Evolutionary conservation across 768 basidiomycete genomes (phyloP).

Genomic region (Termitomyces sp.): DNA sequence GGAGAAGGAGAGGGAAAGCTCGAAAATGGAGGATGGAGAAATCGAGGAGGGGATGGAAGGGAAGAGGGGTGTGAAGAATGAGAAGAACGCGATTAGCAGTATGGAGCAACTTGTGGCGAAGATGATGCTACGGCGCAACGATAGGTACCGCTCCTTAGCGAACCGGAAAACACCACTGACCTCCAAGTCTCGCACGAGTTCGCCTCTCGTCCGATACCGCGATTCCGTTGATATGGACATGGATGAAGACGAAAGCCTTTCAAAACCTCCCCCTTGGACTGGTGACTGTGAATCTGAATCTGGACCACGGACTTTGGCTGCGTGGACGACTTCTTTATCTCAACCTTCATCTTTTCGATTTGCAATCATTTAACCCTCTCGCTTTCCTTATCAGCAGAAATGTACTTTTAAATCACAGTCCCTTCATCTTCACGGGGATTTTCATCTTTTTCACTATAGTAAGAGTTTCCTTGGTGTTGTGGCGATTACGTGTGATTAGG

Average conservation of each 20-base stretch:
- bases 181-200: conserved; percentile 6
- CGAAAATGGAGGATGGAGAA: not conserved
- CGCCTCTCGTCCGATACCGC: conserved; percentile 3
- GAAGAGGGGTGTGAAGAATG: not conserved
- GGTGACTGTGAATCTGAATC: not conserved
- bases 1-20: not conserved
- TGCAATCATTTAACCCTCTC: not conserved
- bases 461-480: not conserved
- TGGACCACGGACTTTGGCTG: conserved; percentile 5
- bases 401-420: conserved; percentile 1
- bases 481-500: not conserved
- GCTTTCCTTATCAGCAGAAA: not conserved
- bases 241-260: not conserved
- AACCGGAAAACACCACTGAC: conserved; percentile 14
- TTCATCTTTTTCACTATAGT: not conserved
- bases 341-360: not conserved
- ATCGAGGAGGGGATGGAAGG: not conserved
- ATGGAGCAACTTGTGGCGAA: conserved; percentile 37
- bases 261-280: not conserved
- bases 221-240: not conserved
- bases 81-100: conserved; percentile 18
- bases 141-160: conserved; percentile 15
- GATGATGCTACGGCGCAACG: conserved; percentile 32
- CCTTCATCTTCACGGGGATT: not conserved
- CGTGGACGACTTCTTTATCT: conserved; percentile 2